Evolutionary conservation across 2,329 filamentous ascomycete genomes (phyloP).

Genomic region (Periconia macrospinosa): DNA sequence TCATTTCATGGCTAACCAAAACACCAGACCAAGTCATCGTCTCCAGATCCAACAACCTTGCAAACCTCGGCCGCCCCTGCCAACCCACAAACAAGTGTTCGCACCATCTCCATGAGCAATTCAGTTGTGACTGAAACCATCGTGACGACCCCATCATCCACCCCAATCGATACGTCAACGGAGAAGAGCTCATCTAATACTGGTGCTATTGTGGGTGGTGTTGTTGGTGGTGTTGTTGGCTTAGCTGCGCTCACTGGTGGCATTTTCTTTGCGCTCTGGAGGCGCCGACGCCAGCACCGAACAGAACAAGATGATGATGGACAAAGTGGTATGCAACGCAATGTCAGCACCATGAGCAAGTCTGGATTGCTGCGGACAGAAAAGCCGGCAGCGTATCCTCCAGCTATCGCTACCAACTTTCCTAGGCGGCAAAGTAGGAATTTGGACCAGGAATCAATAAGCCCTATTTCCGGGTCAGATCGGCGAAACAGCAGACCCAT

Average conservation of each 20-base stretch:
- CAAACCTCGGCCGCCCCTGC: slow-evolving; percentile 12
- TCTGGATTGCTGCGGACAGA: slow-evolving; percentile 46
- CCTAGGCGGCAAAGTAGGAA: slow-evolving; percentile 29
- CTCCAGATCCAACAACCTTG: slow-evolving; percentile 16
- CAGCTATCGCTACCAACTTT: slow-evolving; percentile 29
- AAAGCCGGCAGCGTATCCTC: slow-evolving; percentile 23
- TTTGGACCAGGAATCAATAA: slow-evolving; percentile 36
- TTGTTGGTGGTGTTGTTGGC: slow-evolving; percentile 45
- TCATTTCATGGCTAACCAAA: background rate
- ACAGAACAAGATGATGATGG: slow-evolving; percentile 20
- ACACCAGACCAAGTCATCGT: slow-evolving; percentile 7
- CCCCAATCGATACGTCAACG: slow-evolving; percentile 8
- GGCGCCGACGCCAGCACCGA: slow-evolving; percentile 29
- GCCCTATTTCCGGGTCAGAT: slow-evolving; percentile 36
- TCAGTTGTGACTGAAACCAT: slow-evolving; percentile 49
- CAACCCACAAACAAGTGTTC: slow-evolving; percentile 25
- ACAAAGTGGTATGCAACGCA: slow-evolving; percentile 38
- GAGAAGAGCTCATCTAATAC: slow-evolving; percentile 27
- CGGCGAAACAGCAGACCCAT: slow-evolving; percentile 49
- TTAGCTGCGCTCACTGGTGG: slow-evolving; percentile 42
- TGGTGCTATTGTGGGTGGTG: slow-evolving; percentile 51
- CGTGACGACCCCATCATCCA: slow-evolving; percentile 36
- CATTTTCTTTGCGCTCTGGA: slow-evolving; percentile 45
- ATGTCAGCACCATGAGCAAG: slow-evolving; percentile 53
- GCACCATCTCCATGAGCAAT: slow-evolving; percentile 49